These are phyloP conservation scores for Botrytis pseudocinerea DNA, from an alignment of 2,329 filamentous ascomycete species.

Conservation along the genomic window DNA sequence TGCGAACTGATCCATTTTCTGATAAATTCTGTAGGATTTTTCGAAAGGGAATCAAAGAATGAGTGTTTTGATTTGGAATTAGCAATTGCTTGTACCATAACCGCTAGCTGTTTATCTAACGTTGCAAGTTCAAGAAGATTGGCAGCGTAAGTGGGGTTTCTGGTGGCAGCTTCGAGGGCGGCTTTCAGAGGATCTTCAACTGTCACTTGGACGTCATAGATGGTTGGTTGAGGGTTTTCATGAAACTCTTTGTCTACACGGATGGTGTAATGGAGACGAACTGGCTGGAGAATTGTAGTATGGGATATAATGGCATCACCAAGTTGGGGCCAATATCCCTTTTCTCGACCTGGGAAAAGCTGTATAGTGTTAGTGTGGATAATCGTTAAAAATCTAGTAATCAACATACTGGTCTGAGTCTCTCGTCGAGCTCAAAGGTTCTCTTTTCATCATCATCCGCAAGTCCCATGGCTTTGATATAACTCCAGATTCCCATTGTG, in stretches of 20 bases:
- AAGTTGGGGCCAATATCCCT: slow-evolving; percentile 82
- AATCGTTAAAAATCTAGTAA: neutral
- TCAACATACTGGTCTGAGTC: slow-evolving; percentile 68
- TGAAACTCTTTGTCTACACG: slow-evolving; percentile 86
- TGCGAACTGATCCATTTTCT: slow-evolving; percentile 88
- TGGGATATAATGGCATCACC: slow-evolving; percentile 78
- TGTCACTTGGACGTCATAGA: slow-evolving; percentile 86
- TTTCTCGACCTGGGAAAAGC: slow-evolving; percentile 51
- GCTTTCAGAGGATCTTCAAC: slow-evolving; percentile 79
- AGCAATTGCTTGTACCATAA: slow-evolving; percentile 77
- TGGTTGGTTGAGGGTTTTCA: slow-evolving; percentile 70
- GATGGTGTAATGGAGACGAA: slow-evolving; percentile 88
- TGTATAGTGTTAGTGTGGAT: neutral
- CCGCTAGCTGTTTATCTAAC: slow-evolving; percentile 83
- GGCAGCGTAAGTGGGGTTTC: slow-evolving; percentile 67
- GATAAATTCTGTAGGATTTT: slow-evolving; percentile 82
- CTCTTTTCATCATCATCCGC: slow-evolving; percentile 96
- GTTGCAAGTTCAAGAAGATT: slow-evolving; percentile 74
- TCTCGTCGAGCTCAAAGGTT: slow-evolving; percentile 85
- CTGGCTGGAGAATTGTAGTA: slow-evolving; percentile 74
- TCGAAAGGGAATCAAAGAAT: slow-evolving; percentile 76
- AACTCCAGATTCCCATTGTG: slow-evolving; percentile 93
- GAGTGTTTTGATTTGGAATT: slow-evolving; percentile 87
- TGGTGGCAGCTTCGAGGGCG: slow-evolving; percentile 64
- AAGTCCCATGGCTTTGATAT: slow-evolving; percentile 79